These are phyloP conservation scores for Nasturtium officinale DNA, from an alignment of 345 rosid species.

Conservation along the genomic window DNA sequence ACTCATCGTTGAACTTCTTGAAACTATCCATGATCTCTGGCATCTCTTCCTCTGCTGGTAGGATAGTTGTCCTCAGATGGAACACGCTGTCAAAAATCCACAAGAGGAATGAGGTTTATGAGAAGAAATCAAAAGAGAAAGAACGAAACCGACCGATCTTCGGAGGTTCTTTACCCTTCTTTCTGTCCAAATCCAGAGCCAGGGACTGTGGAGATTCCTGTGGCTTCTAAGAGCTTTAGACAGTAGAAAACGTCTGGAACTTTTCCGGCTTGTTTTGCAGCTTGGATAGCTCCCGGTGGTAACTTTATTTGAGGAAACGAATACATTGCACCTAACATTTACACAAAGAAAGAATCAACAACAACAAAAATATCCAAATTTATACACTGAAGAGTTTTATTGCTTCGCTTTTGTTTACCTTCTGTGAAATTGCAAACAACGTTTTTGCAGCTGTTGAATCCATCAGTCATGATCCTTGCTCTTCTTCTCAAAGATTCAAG, in stretches of 20 bases:
- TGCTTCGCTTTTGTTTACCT: conserved; percentile 49
- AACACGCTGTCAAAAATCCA: conserved; percentile 60
- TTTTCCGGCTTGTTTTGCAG: conserved; percentile 75
- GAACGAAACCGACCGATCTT: background rate
- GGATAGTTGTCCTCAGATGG: conserved; percentile 93
- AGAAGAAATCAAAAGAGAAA: background rate
- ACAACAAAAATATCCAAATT: background rate
- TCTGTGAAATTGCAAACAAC: conserved; percentile 97
- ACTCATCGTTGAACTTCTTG: conserved; percentile 96
- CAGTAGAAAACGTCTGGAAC: conserved; percentile 98
- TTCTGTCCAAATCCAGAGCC: conserved; percentile 99
- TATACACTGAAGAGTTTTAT: background rate
- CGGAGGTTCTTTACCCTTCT: conserved; percentile 66
- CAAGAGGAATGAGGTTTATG: background rate
- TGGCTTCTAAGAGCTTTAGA: conserved; percentile 92
- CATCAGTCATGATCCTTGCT: conserved; percentile 95
- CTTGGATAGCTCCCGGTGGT: conserved; percentile 88
- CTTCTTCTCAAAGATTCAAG: conserved; percentile 90
- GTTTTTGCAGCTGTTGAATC: conserved; percentile 97
- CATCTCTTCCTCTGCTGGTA: conserved; percentile 97
- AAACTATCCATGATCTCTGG: conserved; percentile 88
- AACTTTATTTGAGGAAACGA: conserved; percentile 92
- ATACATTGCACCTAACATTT: conserved; percentile 86
- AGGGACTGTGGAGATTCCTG: conserved; percentile 99
- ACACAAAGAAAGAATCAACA: conserved; percentile 22